A percentile compares a stretch with the other conserved stretches of the same genome.
These are phyloP conservation scores for Colletotrichum echinochloae DNA, from an alignment of 2,329 filamentous ascomycete species.

Conservation along the genomic window DNA sequence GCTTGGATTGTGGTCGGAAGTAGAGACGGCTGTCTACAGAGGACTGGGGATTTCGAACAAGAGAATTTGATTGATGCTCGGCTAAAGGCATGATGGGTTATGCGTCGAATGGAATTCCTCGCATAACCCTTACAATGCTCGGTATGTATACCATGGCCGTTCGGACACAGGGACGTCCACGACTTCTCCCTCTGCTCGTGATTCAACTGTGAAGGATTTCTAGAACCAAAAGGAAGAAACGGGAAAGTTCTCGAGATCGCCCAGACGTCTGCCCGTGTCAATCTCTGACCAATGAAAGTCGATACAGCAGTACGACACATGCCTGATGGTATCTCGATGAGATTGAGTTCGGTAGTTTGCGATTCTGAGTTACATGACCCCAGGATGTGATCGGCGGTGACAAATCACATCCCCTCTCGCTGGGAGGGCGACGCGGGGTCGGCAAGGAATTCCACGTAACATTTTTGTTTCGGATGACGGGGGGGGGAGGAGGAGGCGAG, in stretches of 20 bases:
- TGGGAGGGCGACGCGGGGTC: slow-evolving; percentile 23
- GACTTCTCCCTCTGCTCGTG: background rate
- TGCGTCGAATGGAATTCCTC: background rate
- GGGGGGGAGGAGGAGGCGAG: background rate
- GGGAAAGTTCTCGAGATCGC: background rate
- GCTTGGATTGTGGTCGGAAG: slow-evolving; percentile 52
- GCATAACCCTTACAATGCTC: background rate
- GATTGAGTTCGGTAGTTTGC: background rate
- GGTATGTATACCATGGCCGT: background rate
- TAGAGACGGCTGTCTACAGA: slow-evolving; percentile 55
- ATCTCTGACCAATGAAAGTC: background rate
- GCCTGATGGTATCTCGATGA: background rate
- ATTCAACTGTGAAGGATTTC: background rate
- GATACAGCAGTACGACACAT: background rate
- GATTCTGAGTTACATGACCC: background rate
- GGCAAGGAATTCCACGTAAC: slow-evolving; percentile 15
- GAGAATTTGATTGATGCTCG: background rate
- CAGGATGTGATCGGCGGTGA: slow-evolving; percentile 25
- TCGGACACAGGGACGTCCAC: background rate
- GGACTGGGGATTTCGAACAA: slow-evolving; percentile 18
- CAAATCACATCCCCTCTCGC: slow-evolving; percentile 10
- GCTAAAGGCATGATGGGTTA: background rate
- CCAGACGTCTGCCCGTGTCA: background rate
- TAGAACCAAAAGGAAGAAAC: background rate
- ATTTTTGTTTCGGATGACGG: slow-evolving; percentile 25